Percentiles rank a stretch among this genome's conserved stretches.
Evolutionary conservation across 345 rosid genomes (phyloP).

Genomic region (Rhodamnia argentea): DNA sequence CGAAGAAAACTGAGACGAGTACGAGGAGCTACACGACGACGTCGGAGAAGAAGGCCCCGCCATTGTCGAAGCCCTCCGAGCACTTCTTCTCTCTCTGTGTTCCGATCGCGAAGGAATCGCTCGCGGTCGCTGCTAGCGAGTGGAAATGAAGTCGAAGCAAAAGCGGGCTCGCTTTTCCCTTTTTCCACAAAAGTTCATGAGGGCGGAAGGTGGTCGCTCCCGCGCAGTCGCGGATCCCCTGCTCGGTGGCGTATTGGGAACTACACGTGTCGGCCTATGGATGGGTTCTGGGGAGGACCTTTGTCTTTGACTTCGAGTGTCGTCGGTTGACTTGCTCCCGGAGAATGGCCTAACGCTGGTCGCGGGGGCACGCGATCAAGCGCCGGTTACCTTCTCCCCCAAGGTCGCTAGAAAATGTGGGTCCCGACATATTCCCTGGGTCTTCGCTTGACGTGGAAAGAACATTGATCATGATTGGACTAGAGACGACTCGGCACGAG

Average conservation of each 20-base stretch:
- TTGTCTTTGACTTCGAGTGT: not conserved
- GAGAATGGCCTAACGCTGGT: not conserved
- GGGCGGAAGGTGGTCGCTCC: not conserved
- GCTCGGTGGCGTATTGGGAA: not conserved
- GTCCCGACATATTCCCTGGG: not conserved
- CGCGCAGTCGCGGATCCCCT: not conserved
- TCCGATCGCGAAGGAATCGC: not conserved
- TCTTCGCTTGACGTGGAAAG: not conserved
- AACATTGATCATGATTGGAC: not conserved
- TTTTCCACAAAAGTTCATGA: not conserved
- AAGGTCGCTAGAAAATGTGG: not conserved
- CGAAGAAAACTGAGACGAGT: slow-evolving; percentile 26
- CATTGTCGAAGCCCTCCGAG: slow-evolving; percentile 16
- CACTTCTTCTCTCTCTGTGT: not conserved
- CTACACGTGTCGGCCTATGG: not conserved
- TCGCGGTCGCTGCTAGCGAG: not conserved
- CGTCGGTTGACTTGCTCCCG: not conserved
- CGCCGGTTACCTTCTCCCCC: not conserved
- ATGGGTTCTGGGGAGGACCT: not conserved
- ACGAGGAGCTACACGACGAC: slow-evolving; percentile 33
- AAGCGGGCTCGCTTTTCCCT: not conserved
- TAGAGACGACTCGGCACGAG: not conserved
- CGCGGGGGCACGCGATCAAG: not conserved
- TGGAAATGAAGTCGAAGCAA: not conserved
- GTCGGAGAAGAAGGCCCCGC: slow-evolving; percentile 33